Conservation (phyloP, 352 stramenopile genomes). For the Aphanomyces astaci region DNA sequence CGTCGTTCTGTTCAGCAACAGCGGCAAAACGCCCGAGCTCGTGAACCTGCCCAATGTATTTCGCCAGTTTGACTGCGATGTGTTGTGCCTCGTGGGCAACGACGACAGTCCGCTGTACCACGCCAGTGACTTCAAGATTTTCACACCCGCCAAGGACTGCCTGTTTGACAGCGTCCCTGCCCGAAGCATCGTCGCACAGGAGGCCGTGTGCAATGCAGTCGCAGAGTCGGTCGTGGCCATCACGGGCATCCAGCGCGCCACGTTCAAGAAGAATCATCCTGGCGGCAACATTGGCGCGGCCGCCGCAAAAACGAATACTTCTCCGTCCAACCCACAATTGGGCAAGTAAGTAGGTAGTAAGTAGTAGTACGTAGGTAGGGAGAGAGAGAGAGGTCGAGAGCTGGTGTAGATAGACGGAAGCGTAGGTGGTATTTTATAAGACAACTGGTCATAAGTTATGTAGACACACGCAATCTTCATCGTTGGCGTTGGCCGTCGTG, state of each 20-base stretch:
- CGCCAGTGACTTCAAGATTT: slow-evolving; percentile 35
- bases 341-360: not conserved
- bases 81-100: slow-evolving; percentile 50
- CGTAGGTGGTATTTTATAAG: too few relatives aligned
- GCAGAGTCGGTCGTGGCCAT: slow-evolving; percentile 47
- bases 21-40: slow-evolving; percentile 55
- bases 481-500: too few relatives aligned
- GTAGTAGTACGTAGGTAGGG: too few relatives aligned
- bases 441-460: too few relatives aligned
- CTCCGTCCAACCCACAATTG: not conserved
- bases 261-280: slow-evolving; percentile 55
- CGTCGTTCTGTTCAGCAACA: slow-evolving; percentile 67
- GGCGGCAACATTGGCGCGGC: slow-evolving; percentile 51
- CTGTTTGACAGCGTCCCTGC: slow-evolving; percentile 43
- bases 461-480: too few relatives aligned
- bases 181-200: slow-evolving; percentile 73
- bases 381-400: too few relatives aligned
- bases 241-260: slow-evolving; percentile 26
- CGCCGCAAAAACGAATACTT: not conserved
- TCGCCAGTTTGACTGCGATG: slow-evolving; percentile 30
- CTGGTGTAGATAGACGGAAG: too few relatives aligned
- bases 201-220: slow-evolving; percentile 66
- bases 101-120: slow-evolving; percentile 31
- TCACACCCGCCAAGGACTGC: slow-evolving; percentile 45
- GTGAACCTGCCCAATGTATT: slow-evolving; percentile 43